Conservation (phyloP, 352 stramenopile species). For the Phytophthora multivora region DNA sequence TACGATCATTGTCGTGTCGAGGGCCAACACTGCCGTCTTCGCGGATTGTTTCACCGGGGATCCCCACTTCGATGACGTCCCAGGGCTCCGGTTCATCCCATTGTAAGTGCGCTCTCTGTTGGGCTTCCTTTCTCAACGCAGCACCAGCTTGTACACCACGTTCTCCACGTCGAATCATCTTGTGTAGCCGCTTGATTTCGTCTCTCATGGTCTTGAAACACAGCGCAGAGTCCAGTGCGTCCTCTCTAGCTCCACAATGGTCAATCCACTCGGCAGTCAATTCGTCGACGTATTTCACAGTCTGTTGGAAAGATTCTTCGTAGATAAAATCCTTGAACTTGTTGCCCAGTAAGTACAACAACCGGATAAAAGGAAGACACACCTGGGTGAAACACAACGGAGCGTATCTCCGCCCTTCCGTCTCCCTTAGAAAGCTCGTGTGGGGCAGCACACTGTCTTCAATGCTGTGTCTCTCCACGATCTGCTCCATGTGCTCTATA, state of each 20-base stretch:
- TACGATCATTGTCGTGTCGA: slow-evolving; percentile 47
- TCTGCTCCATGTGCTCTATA: slow-evolving; percentile 32
- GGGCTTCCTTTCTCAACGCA: slow-evolving; percentile 9
- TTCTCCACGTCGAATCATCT: slow-evolving; percentile 36
- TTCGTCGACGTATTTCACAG: slow-evolving; percentile 22
- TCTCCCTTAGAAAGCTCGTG: slow-evolving; percentile 30
- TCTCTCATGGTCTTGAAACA: slow-evolving; percentile 40
- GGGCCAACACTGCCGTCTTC: slow-evolving; percentile 33
- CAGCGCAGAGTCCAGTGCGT: slow-evolving; percentile 30
- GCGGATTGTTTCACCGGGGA: slow-evolving; percentile 22
- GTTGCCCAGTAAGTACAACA: slow-evolving; percentile 46
- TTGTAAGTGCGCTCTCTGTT: not conserved
- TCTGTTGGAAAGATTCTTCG: slow-evolving; percentile 36
- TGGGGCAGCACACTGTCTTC: slow-evolving; percentile 31
- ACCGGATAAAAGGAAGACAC: slow-evolving; percentile 37
- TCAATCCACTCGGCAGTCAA: slow-evolving; percentile 37
- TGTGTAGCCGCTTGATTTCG: slow-evolving; percentile 31
- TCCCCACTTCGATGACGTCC: slow-evolving; percentile 36
- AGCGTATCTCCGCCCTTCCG: slow-evolving; percentile 30
- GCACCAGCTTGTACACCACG: slow-evolving; percentile 12
- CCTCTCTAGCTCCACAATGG: not conserved
- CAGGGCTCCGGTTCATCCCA: slow-evolving; percentile 11
- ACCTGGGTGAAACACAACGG: slow-evolving; percentile 48
- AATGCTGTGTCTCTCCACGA: slow-evolving; percentile 38
- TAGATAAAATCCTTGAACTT: slow-evolving; percentile 60